These are phyloP conservation scores for Vitis hybrid DNA, from an alignment of 177 flowering plant species.

Conservation along the genomic window DNA sequence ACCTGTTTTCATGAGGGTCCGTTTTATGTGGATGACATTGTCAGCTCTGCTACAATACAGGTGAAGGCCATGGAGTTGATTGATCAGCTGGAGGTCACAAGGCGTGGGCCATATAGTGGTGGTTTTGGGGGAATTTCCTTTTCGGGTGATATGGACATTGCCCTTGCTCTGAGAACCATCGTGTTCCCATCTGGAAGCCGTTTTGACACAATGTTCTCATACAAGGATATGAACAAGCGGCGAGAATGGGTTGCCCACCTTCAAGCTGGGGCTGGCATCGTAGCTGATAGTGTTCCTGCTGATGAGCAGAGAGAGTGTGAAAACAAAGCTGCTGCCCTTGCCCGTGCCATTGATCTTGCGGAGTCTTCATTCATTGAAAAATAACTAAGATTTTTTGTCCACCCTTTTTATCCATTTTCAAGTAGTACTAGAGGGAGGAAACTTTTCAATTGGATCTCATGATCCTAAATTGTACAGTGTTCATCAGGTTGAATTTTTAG, in stretches of 20 bases:
- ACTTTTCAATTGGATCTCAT: too few relatives aligned
- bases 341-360: conserved; percentile 92
- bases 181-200: conserved; percentile 74
- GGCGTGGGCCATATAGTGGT: conserved; percentile 92
- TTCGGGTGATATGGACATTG: conserved; percentile 84
- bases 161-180: conserved; percentile 83
- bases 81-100: conserved; percentile 73
- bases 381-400: conserved; percentile 3
- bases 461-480: too few relatives aligned
- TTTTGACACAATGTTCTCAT: conserved; percentile 79
- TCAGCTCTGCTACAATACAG: conserved; percentile 36
- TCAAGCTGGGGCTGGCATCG: conserved; percentile 89
- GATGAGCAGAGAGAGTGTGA: conserved; percentile 85
- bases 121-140: conserved; percentile 92
- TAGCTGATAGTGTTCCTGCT: conserved; percentile 76
- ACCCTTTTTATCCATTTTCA: too few relatives aligned
- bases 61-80: conserved; percentile 94
- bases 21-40: neutral
- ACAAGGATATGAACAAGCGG: conserved; percentile 57
- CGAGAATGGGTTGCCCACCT: conserved; percentile 93
- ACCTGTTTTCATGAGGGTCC: neutral
- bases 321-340: conserved; percentile 88
- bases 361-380: conserved; percentile 77
- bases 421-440: too few relatives aligned
- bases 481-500: too few relatives aligned